Evolutionary conservation across 805 yeast species (phyloP).

Genomic region (Barnettozyma sp.): DNA sequence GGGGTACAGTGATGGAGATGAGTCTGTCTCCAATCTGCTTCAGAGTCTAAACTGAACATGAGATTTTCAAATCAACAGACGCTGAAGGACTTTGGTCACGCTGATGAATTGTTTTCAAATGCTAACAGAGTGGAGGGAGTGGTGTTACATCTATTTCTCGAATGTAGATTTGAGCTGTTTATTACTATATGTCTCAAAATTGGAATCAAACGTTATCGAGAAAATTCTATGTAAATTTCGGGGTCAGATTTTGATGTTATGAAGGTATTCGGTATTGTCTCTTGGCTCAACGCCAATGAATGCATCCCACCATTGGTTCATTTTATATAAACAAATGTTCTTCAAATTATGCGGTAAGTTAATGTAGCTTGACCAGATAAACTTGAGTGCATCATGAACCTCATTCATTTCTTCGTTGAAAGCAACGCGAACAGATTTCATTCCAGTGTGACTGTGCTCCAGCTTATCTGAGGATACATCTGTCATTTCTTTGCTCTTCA

Average conservation of each 20-base stretch:
- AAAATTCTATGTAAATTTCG: too few relatives aligned
- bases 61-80: too few relatives aligned
- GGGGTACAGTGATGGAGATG: slow-evolving; percentile 26
- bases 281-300: slow-evolving; percentile 54
- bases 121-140: too few relatives aligned
- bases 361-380: slow-evolving; percentile 58
- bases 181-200: not conserved
- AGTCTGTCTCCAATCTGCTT: slow-evolving; percentile 3
- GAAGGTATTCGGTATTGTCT: slow-evolving; percentile 18
- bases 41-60: slow-evolving; percentile 2
- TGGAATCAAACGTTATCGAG: not conserved
- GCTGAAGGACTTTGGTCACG: too few relatives aligned
- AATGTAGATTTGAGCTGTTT: too few relatives aligned
- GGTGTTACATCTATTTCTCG: too few relatives aligned
- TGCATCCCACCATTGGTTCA: slow-evolving; percentile 59
- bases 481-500: too few relatives aligned
- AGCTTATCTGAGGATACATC: too few relatives aligned
- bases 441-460: not conserved
- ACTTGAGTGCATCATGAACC: slow-evolving; percentile 53
- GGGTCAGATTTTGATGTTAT: slow-evolving; percentile 14
- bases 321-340: slow-evolving; percentile 40
- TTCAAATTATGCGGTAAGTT: slow-evolving; percentile 61
- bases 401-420: slow-evolving; percentile 45
- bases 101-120: too few relatives aligned
- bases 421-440: slow-evolving; percentile 30